Percentiles rank a stretch among this genome's conserved stretches.
phyloP scores from a whole-genome alignment of 139 green algal species.

The Micractinium conductrix region DNA sequence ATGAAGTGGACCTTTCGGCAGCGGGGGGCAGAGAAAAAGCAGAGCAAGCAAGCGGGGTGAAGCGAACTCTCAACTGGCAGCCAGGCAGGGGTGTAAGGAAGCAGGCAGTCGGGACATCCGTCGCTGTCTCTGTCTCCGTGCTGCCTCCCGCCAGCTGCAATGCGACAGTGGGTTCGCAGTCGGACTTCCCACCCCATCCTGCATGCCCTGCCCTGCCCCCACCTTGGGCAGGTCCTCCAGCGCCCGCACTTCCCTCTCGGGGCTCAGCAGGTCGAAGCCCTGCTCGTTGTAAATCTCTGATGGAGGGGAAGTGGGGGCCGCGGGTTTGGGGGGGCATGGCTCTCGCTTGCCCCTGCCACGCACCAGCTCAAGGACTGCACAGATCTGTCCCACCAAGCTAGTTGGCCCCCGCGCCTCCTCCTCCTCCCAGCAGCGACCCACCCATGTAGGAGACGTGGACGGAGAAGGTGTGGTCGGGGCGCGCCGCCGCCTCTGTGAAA shows the following conservation, averaged over 20 bases:
- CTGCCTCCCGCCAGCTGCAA: no score
- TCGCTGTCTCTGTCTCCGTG: no score
- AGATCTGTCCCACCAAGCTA: no score
- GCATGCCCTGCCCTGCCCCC: neutral
- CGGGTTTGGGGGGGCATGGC: no score
- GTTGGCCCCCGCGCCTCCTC: no score
- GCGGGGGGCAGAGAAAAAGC: slow-evolving; percentile 5
- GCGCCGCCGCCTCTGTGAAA: slow-evolving; percentile 78
- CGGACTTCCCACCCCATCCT: neutral
- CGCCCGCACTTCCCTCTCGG: neutral
- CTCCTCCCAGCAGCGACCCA: no score
- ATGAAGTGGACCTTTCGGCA: slow-evolving; percentile 97
- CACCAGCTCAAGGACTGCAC: no score
- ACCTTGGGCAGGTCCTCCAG: slow-evolving; percentile 39
- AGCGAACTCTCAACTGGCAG: neutral
- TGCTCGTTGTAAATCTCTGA: slow-evolving; percentile 49
- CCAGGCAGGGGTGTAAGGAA: no score
- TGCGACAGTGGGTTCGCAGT: no score
- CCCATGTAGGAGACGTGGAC: slow-evolving; percentile 88
- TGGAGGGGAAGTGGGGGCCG: neutral
- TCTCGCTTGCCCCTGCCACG: no score
- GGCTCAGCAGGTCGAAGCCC: slow-evolving; percentile 82
- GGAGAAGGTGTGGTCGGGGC: slow-evolving; percentile 76
- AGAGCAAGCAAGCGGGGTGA: neutral
- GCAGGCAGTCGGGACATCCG: no score